Conservation (phyloP, 345 rosid genomes). For the Lepidium didymum region DNA sequence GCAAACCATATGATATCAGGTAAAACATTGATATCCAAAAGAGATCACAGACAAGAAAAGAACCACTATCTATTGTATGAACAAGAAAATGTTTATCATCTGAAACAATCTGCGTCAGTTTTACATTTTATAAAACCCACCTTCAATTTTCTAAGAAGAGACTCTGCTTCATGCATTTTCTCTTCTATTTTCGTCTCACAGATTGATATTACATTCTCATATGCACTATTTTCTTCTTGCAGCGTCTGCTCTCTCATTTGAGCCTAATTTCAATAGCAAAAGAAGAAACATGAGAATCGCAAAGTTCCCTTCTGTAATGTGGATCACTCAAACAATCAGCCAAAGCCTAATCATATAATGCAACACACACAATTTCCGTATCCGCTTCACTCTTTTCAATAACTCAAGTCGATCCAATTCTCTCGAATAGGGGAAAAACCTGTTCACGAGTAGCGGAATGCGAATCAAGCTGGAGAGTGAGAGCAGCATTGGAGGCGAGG, state of each 20-base stretch:
- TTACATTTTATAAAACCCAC: too few relatives aligned
- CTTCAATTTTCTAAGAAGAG: too few relatives aligned
- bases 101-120: too few relatives aligned
- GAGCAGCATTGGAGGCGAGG: conserved; percentile 83
- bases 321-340: background rate
- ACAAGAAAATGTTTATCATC: too few relatives aligned
- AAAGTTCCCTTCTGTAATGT: background rate
- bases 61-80: background rate
- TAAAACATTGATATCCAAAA: conserved; percentile 2
- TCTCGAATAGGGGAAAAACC: conserved; percentile 23
- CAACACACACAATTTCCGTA: background rate
- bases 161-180: conserved; percentile 54
- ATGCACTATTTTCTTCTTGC: conserved; percentile 67
- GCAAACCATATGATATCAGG: conserved; percentile 3
- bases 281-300: background rate
- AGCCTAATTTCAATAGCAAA: conserved; percentile 33
- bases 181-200: conserved; percentile 68
- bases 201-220: conserved; percentile 69
- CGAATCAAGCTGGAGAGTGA: conserved; percentile 85
- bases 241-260: conserved; percentile 76
- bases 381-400: background rate
- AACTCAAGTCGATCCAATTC: background rate
- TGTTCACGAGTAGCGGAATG: conserved; percentile 93
- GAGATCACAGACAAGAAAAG: background rate
- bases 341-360: background rate